phyloP scores from a whole-genome alignment of 495 filamentous ascomycete genomes.

The Antarctomyces pellizariae region DNA sequence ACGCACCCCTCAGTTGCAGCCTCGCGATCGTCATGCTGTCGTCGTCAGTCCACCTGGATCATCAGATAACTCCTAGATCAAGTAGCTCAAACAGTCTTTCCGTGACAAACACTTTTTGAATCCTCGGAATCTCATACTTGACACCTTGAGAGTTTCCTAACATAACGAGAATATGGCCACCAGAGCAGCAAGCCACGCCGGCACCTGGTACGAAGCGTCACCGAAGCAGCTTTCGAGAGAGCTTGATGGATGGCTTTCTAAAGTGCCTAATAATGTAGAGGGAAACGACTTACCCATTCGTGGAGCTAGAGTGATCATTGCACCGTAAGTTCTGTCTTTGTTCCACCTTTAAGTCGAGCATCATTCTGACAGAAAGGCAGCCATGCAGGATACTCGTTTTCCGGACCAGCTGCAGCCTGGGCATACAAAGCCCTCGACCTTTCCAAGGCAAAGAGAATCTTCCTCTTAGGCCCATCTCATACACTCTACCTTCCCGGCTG shows the following conservation, averaged over 20 bases:
- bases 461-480: conserved; percentile 86
- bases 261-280: conserved; percentile 41
- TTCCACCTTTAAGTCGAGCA: conserved; percentile 1
- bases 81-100: too few relatives aligned
- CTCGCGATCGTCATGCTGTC: too few relatives aligned
- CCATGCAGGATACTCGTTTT: conserved; percentile 92
- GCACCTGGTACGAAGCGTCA: conserved; percentile 67
- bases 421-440: conserved; percentile 84
- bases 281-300: conserved; percentile 38
- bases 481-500: conserved; percentile 58
- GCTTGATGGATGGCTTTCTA: conserved; percentile 56
- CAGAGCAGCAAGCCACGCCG: conserved; percentile 42
- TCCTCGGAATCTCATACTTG: too few relatives aligned
- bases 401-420: conserved; percentile 80
- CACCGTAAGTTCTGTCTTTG: conserved; percentile 45
- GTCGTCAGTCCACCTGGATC: too few relatives aligned
- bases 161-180: conserved; percentile 22
- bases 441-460: conserved; percentile 66
- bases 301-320: conserved; percentile 76
- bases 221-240: conserved; percentile 33
- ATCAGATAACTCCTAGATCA: too few relatives aligned
- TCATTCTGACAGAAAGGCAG: conserved; percentile 19
- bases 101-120: too few relatives aligned
- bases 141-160: too few relatives aligned
- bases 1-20: too few relatives aligned